Percentiles rank a stretch among this genome's conserved stretches.
These are phyloP conservation scores for Diaporthe nobilis DNA, from an alignment of 2,329 filamentous ascomycete species.

Conservation along the genomic window DNA sequence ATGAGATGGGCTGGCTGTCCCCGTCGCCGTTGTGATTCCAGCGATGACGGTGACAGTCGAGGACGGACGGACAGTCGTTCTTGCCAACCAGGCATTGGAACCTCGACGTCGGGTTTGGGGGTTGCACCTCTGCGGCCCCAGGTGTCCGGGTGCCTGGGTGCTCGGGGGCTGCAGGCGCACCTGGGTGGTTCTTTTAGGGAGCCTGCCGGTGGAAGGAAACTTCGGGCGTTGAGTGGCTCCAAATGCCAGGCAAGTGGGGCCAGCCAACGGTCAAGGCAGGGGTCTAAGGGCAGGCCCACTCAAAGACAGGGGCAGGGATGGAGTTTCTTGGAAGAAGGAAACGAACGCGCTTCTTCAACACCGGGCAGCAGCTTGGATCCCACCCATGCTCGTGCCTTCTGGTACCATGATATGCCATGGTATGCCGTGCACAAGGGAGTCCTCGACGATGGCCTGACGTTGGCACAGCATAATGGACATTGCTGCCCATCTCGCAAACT, in stretches of 20 bases:
- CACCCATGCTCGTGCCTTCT: not conserved
- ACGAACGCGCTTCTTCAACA: not conserved
- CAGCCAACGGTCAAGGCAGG: not conserved
- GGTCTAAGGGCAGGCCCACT: not conserved
- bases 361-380: not conserved
- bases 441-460: no score
- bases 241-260: slow-evolving; percentile 9
- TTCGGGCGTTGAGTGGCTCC: slow-evolving; percentile 10
- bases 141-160: no score
- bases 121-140: not conserved
- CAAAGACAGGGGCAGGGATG: slow-evolving; percentile 21
- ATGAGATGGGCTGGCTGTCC: not conserved
- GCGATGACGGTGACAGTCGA: not conserved
- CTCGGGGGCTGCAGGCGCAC: not conserved
- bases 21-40: not conserved
- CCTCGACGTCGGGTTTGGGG: not conserved
- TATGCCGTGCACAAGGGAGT: not conserved
- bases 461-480: not conserved
- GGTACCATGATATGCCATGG: slow-evolving; percentile 12
- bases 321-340: not conserved
- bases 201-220: slow-evolving; percentile 23
- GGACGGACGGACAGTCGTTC: no score
- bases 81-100: not conserved
- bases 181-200: slow-evolving; percentile 3
- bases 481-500: not conserved